Percentiles rank a stretch among this genome's conserved stretches.
Conservation (phyloP, 2,329 filamentous ascomycete species). For the Fusarium odoratissimum region DNA sequence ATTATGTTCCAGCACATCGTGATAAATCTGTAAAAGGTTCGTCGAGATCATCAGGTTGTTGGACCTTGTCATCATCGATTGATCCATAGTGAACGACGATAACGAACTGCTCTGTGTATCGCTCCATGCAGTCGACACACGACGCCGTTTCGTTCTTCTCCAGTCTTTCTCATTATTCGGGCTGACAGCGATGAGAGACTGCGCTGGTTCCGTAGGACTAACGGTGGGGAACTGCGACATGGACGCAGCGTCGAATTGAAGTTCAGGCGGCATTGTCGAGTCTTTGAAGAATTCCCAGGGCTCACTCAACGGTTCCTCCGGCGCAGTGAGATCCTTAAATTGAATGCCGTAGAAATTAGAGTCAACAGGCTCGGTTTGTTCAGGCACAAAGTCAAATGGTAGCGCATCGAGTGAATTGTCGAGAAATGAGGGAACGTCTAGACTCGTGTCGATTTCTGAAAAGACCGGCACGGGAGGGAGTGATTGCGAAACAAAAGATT, state of each 20-base stretch:
- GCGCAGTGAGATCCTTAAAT: neutral
- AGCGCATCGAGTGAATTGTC: neutral
- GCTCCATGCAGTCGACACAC: slow-evolving; percentile 1
- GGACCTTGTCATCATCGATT: slow-evolving; percentile 41
- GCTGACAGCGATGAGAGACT: neutral
- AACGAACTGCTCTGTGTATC: slow-evolving; percentile 18
- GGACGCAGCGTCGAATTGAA: neutral
- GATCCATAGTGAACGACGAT: slow-evolving; percentile 25
- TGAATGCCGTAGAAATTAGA: neutral
- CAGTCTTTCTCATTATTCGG: neutral
- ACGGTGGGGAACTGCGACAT: slow-evolving; percentile 1
- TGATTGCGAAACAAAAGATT: neutral
- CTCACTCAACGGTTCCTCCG: neutral
- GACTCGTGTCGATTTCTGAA: neutral
- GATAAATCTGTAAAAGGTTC: slow-evolving; percentile 60
- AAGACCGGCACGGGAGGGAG: slow-evolving; percentile 1
- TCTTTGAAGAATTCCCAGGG: slow-evolving; percentile 11
- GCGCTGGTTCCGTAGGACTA: neutral
- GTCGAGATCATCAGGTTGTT: slow-evolving; percentile 55
- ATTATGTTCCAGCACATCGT: slow-evolving; percentile 64
- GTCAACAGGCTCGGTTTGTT: neutral
- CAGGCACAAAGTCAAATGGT: neutral
- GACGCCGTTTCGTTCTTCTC: slow-evolving; percentile 3
- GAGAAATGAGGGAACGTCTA: neutral
- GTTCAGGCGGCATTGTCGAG: neutral